These are phyloP conservation scores for Closterium sp. DNA, from an alignment of 139 green algal genomes.

Conservation along the genomic window DNA sequence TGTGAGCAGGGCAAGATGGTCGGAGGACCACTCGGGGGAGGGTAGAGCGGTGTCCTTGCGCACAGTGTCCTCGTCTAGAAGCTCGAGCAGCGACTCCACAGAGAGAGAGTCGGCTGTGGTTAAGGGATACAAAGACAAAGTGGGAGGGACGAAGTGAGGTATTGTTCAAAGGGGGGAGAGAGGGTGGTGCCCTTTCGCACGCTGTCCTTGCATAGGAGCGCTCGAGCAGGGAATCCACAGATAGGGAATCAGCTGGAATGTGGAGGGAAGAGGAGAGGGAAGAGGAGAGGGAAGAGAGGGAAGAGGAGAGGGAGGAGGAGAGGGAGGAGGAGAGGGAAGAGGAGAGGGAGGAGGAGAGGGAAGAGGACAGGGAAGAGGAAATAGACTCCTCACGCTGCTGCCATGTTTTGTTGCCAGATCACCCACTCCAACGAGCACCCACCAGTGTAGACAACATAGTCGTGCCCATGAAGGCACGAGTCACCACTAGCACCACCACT, in stretches of 20 bases:
- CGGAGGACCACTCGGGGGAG: conserved; percentile 79
- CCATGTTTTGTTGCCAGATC: no score
- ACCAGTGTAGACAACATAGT: no score
- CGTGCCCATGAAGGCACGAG: no score
- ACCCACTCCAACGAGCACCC: no score
- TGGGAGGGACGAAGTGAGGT: neutral
- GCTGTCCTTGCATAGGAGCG: neutral
- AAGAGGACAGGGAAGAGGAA: no score
- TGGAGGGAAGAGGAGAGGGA: neutral
- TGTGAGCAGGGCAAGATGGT: conserved; percentile 88
- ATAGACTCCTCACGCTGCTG: neutral
- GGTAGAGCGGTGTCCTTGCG: conserved; percentile 69
- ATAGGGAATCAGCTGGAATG: neutral
- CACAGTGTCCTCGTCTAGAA: conserved; percentile 74
- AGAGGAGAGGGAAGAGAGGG: neutral
- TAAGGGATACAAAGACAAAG: neutral
- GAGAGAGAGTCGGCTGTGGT: conserved; percentile 56
- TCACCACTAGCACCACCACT: no score
- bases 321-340: neutral
- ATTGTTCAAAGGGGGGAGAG: neutral
- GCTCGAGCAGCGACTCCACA: conserved; percentile 81
- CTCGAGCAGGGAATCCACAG: neutral
- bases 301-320: neutral
- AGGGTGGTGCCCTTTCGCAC: neutral
- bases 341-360: no score